Evolutionary conservation across 2,329 filamentous ascomycete species (phyloP).

Genomic region (Arthrobotrys iridis): DNA sequence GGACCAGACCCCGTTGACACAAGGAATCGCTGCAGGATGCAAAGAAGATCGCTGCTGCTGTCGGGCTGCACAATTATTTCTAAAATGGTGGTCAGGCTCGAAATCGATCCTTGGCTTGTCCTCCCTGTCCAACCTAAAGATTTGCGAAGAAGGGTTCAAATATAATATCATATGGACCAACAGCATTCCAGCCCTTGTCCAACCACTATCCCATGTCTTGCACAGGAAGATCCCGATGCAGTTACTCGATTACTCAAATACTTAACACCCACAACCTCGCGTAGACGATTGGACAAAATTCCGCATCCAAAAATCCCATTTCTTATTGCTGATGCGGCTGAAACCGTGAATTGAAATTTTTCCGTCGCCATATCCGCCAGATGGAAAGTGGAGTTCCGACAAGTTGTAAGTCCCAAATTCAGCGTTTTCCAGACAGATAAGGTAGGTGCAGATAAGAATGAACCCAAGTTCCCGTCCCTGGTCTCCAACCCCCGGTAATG

Average conservation of each 20-base stretch:
- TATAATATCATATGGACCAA: conserved; percentile 1
- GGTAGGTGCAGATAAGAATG: conserved; percentile 45
- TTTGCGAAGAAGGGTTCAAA: not conserved
- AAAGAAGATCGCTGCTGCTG: not conserved
- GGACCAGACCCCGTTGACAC: not conserved
- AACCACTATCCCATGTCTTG: not conserved
- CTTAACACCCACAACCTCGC: not conserved
- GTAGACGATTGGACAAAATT: conserved; percentile 13
- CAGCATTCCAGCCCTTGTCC: conserved; percentile 3
- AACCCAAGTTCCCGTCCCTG: conserved; percentile 13
- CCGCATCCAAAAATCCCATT: not conserved
- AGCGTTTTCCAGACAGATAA: conserved; percentile 28
- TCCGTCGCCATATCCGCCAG: not conserved
- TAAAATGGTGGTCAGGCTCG: conserved; percentile 30
- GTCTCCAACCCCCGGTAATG: not conserved
- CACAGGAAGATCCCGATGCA: not conserved
- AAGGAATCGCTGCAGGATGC: not conserved
- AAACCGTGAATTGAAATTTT: conserved; percentile 13
- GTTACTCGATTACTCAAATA: conserved; percentile 32
- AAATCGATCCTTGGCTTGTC: not conserved
- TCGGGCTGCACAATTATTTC: conserved; percentile 12
- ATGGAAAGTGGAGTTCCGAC: not conserved
- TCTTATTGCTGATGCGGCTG: conserved; percentile 9
- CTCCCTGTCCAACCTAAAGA: not conserved
- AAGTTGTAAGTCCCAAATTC: not conserved